Conservation (phyloP, 345 rosid genomes). For the Salix viminalis region DNA sequence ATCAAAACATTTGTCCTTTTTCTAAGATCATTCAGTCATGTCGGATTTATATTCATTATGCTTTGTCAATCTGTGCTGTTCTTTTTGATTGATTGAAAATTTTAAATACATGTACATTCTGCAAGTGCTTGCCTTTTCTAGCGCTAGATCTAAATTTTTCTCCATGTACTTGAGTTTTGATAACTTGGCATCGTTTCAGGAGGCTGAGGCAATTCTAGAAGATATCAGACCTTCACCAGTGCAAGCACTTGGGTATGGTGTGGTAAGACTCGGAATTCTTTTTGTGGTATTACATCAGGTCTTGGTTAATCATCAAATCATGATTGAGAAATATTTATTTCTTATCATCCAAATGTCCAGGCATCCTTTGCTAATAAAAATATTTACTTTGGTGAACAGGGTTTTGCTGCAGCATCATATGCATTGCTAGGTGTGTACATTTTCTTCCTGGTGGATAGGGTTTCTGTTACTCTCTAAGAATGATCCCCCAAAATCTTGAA, state of each 20-base stretch:
- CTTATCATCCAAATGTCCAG: background rate
- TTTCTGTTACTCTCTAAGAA: background rate
- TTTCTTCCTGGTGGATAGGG: background rate
- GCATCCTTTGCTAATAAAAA: constrained; percentile 9
- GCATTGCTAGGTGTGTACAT: constrained; percentile 58
- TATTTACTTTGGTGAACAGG: constrained; percentile 44
- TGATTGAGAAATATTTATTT: background rate
- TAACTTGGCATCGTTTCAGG: constrained; percentile 41
- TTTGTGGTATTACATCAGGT: background rate
- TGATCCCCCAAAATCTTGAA: background rate
- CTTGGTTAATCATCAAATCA: background rate
- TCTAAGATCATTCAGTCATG: background rate
- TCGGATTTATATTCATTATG: background rate
- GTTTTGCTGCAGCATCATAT: constrained; percentile 47
- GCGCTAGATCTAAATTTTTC: constrained; percentile 2
- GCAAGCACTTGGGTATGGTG: constrained; percentile 62
- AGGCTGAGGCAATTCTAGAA: constrained; percentile 88
- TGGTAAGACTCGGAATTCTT: constrained; percentile 48
- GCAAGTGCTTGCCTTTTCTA: background rate
- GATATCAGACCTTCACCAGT: constrained; percentile 69
- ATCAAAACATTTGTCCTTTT: background rate
- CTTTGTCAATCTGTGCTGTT: background rate
- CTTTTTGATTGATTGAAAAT: background rate
- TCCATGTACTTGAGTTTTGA: background rate
- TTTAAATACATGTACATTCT: background rate